These are phyloP conservation scores for Pyrrhoderma noxium DNA, from an alignment of 1,284 basidiomycete genomes.

Conservation along the genomic window DNA sequence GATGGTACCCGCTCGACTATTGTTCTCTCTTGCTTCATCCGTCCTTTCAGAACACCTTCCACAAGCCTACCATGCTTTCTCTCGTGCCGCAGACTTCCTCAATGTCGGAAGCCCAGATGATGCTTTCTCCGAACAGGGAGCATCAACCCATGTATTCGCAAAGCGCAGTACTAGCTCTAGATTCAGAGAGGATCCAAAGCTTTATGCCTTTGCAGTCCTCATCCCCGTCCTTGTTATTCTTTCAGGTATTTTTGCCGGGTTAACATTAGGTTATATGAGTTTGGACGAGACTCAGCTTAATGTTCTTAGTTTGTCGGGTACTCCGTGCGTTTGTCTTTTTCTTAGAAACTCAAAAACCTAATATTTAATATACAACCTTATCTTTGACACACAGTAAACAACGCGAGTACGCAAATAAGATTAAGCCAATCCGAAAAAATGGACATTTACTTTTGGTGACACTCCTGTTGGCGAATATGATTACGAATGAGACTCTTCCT, in stretches of 20 bases:
- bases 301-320: conserved; percentile 80
- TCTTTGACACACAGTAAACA: conserved; percentile 47
- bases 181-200: too few relatives aligned
- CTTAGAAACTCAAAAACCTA: not conserved
- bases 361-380: not conserved
- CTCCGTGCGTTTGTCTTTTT: conserved; percentile 44
- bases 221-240: conserved; percentile 48
- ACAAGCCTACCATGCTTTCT: conserved; percentile 8
- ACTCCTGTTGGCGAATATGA: conserved; percentile 80
- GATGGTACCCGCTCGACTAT: conserved; percentile 13
- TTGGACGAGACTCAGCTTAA: conserved; percentile 89
- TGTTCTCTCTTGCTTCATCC: conserved; percentile 15
- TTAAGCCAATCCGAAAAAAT: conserved; percentile 81
- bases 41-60: conserved; percentile 14
- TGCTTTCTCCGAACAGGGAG: too few relatives aligned
- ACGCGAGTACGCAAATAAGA: conserved; percentile 74
- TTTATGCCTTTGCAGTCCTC: conserved; percentile 20
- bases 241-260: conserved; percentile 59
- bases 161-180: conserved; percentile 9
- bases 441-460: conserved; percentile 81
- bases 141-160: conserved; percentile 7
- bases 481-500: conserved; percentile 87
- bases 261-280: conserved; percentile 88
- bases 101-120: too few relatives aligned
- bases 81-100: not conserved